These are phyloP conservation scores for Flaveria trinervia DNA, from an alignment of 129 eudicot species.

Conservation along the genomic window DNA sequence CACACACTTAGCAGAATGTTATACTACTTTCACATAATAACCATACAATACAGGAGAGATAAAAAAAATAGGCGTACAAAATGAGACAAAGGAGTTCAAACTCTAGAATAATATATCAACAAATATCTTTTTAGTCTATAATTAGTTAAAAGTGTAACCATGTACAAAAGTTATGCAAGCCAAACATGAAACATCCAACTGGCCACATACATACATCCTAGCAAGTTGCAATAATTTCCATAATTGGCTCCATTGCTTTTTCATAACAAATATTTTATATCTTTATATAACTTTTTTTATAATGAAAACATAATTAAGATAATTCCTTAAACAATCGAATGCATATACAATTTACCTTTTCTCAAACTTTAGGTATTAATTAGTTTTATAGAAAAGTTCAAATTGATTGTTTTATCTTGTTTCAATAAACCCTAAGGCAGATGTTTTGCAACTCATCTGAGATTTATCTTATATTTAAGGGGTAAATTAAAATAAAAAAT, in stretches of 20 bases:
- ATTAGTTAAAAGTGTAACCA: conserved; percentile 8
- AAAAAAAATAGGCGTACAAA: too few relatives aligned
- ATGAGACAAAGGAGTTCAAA: too few relatives aligned
- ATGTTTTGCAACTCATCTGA: not conserved
- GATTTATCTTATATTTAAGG: not conserved
- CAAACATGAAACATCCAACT: conserved; percentile 16
- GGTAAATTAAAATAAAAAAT: not conserved
- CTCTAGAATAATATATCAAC: not conserved
- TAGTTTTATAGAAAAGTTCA: not conserved
- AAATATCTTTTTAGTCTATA: not conserved
- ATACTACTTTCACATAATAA: too few relatives aligned
- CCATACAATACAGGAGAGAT: too few relatives aligned
- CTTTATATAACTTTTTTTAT: too few relatives aligned
- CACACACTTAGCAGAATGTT: too few relatives aligned
- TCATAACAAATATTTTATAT: not conserved
- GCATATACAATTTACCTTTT: not conserved
- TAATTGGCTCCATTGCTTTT: not conserved
- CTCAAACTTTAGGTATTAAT: too few relatives aligned
- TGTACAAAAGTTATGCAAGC: not conserved
- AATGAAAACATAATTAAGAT: too few relatives aligned
- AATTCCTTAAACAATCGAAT: not conserved
- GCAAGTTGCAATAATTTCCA: conserved; percentile 3
- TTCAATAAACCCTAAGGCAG: not conserved
- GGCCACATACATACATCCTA: conserved; percentile 18
- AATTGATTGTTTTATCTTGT: not conserved